Percentiles rank a stretch among this genome's conserved stretches.
Conservation (phyloP, 2,329 filamentous ascomycete genomes). For the Aspergillus novofumigatus region DNA sequence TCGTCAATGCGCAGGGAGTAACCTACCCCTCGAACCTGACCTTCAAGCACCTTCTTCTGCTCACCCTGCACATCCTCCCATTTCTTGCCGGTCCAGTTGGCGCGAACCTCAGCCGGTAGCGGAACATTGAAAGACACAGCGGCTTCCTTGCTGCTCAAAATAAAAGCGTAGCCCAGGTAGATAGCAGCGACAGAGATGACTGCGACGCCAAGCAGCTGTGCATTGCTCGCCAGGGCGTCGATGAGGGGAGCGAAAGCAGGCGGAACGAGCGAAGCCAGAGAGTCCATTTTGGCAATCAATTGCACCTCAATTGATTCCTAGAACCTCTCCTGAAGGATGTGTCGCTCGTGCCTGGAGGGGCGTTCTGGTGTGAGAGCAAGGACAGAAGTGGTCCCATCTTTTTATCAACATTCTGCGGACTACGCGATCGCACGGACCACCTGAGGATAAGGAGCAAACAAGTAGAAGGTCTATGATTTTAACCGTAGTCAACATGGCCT, state of each 20-base stretch:
- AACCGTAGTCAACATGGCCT: not conserved
- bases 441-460: not conserved
- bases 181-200: constrained; percentile 27
- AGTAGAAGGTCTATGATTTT: not conserved
- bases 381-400: constrained; percentile 14
- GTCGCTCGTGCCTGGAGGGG: not conserved
- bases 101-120: constrained; percentile 31
- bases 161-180: constrained; percentile 30
- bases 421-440: constrained; percentile 13
- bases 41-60: constrained; percentile 33
- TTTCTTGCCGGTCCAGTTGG: constrained; percentile 26
- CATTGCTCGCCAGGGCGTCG: constrained; percentile 16
- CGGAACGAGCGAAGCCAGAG: constrained; percentile 19
- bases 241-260: constrained; percentile 17
- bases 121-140: constrained; percentile 37
- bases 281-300: constrained; percentile 21
- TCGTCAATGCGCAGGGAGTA: not conserved
- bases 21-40: constrained; percentile 38
- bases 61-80: constrained; percentile 35
- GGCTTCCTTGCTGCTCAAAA: constrained; percentile 27
- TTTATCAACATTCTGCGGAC: constrained; percentile 11
- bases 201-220: constrained; percentile 22
- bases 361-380: not conserved
- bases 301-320: constrained; percentile 14
- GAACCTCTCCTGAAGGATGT: not conserved